These are phyloP conservation scores for Gossypium bickii DNA, from an alignment of 345 rosid species.

Conservation along the genomic window DNA sequence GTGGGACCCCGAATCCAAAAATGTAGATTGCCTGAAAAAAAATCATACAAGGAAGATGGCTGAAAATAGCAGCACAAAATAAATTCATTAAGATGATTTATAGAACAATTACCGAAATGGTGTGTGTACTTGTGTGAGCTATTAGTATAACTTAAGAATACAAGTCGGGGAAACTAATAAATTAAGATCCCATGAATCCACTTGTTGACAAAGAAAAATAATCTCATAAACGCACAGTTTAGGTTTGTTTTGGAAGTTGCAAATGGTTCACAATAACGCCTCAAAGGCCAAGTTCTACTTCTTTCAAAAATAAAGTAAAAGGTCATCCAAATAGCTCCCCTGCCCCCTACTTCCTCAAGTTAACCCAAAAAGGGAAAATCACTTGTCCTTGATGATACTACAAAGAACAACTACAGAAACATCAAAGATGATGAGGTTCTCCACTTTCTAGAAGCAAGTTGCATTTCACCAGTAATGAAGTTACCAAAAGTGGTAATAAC, in stretches of 20 bases:
- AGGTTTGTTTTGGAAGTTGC: neutral
- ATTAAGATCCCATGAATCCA: neutral
- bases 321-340: neutral
- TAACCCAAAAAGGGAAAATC: neutral
- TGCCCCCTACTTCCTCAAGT: neutral
- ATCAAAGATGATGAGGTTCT: too few species aligned
- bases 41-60: constrained; percentile 3
- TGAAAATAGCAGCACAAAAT: constrained; percentile 3
- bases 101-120: neutral
- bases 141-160: neutral
- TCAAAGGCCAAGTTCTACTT: neutral
- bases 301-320: neutral
- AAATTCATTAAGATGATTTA: constrained; percentile 1
- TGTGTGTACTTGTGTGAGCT: neutral
- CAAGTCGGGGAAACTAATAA: too few species aligned
- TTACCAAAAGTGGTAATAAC: too few species aligned
- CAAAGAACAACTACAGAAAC: neutral
- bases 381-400: neutral
- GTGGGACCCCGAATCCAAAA: constrained; percentile 36
- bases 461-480: too few species aligned
- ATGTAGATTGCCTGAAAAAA: constrained; percentile 32
- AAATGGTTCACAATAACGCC: neutral
- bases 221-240: neutral
- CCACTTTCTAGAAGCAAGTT: too few species aligned
- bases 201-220: neutral